A percentile compares a stretch with the other conserved stretches of the same genome.
Conservation (phyloP, 2,329 filamentous ascomycete genomes). For the Beauveria pseudobassiana region DNA sequence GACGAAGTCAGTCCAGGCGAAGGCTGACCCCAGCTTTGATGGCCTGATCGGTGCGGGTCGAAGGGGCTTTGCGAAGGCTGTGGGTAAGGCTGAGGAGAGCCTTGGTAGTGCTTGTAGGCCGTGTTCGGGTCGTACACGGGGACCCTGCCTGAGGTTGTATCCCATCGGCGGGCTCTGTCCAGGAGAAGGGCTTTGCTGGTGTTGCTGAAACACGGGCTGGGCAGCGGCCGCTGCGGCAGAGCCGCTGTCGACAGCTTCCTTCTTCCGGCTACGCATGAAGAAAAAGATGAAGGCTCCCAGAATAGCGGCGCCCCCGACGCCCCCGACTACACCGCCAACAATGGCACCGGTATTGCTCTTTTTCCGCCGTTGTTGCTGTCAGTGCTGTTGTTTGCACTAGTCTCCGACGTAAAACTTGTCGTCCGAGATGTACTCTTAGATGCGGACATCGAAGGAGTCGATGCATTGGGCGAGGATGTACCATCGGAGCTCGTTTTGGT, state of each 20-base stretch:
- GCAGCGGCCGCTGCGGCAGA: neutral
- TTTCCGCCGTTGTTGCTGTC: neutral
- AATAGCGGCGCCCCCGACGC: neutral
- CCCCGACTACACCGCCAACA: slow-evolving; percentile 7
- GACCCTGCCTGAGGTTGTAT: neutral
- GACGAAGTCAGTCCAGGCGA: neutral
- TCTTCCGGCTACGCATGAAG: slow-evolving; percentile 2
- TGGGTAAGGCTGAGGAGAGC: neutral
- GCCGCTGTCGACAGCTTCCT: neutral
- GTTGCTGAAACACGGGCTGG: neutral
- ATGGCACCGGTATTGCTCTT: slow-evolving; percentile 2
- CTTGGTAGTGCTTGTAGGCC: slow-evolving; percentile 2
- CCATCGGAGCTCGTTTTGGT: neutral
- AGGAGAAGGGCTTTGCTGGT: neutral
- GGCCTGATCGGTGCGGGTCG: neutral
- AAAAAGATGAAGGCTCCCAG: slow-evolving; percentile 5
- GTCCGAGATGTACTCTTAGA: neutral
- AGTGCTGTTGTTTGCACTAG: neutral
- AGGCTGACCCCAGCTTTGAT: neutral
- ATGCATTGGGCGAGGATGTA: neutral
- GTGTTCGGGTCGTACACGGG: neutral
- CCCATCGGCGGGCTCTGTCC: neutral
- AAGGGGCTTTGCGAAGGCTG: neutral
- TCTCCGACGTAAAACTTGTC: neutral
- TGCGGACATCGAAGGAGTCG: neutral